Conservation (phyloP, 2,329 filamentous ascomycete species). For the Orbilia ellipsospora region DNA sequence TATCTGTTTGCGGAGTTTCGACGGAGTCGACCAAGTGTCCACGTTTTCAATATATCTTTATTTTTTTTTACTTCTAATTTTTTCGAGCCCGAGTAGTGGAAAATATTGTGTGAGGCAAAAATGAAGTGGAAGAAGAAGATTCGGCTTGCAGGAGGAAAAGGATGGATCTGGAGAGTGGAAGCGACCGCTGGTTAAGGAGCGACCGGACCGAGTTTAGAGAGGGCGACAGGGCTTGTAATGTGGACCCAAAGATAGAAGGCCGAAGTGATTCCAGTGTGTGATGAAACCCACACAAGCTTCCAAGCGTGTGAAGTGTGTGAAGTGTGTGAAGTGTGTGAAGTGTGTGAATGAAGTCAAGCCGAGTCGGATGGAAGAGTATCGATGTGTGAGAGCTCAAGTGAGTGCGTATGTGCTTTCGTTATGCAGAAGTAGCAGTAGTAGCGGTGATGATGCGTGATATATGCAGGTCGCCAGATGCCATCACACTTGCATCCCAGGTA, state of each 20-base stretch:
- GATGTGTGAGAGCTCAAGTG: conserved; percentile 11
- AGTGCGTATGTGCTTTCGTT: conserved; percentile 15
- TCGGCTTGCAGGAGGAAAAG: conserved; percentile 28
- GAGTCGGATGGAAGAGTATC: neutral
- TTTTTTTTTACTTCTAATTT: no score
- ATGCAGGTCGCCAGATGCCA: conserved; percentile 28
- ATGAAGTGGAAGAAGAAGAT: conserved; percentile 35
- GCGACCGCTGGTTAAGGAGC: conserved; percentile 35
- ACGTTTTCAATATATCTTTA: no score
- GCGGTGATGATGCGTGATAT: conserved; percentile 16
- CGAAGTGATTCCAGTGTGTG: no score
- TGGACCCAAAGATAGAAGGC: neutral
- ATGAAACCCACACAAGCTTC: neutral
- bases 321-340: neutral
- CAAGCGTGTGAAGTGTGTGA: neutral
- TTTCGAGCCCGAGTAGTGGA: neutral
- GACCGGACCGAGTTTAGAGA: neutral
- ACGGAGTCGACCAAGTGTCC: neutral
- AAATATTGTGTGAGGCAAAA: conserved; percentile 7
- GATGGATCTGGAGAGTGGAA: conserved; percentile 49
- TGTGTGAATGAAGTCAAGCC: neutral
- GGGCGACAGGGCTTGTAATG: neutral
- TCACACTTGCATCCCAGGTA: conserved; percentile 46
- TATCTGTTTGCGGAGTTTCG: conserved; percentile 18
- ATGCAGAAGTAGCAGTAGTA: conserved; percentile 22